A percentile compares a stretch with the other conserved stretches of the same genome.
Evolutionary conservation across 139 green algal genomes (phyloP).

Genomic region (Tetraselmis chui): DNA sequence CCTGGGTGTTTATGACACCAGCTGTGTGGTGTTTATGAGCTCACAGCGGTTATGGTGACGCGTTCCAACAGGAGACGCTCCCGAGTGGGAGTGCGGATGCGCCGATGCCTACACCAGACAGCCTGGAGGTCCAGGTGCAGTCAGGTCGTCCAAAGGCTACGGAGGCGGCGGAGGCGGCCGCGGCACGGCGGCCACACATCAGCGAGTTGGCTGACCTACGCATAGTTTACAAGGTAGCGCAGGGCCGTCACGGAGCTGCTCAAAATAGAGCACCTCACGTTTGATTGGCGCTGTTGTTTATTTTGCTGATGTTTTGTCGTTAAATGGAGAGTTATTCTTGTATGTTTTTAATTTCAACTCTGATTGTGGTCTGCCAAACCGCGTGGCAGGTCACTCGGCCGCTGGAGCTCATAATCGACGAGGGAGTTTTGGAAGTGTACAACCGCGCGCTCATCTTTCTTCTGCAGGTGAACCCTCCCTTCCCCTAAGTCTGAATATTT

Average conservation of each 20-base stretch:
- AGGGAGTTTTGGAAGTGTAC: constrained; percentile 25
- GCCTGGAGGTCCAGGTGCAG: constrained; percentile 16
- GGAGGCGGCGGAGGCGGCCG: neutral
- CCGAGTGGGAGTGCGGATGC: constrained; percentile 6
- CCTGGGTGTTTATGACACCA: too few relatives aligned
- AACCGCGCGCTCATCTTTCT: constrained; percentile 34
- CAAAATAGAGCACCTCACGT: neutral
- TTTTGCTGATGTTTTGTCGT: neutral
- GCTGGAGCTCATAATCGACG: constrained; percentile 19
- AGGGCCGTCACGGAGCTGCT: constrained; percentile 16
- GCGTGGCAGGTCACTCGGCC: constrained; percentile 23
- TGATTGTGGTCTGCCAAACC: too few relatives aligned
- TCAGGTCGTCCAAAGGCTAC: neutral
- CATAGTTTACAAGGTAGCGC: neutral
- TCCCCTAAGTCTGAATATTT: neutral
- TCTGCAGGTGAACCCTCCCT: constrained; percentile 18
- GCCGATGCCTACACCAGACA: constrained; percentile 12
- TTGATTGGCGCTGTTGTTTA: neutral
- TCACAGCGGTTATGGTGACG: too few relatives aligned
- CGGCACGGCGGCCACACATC: neutral
- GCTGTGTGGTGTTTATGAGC: too few relatives aligned
- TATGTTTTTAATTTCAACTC: too few relatives aligned
- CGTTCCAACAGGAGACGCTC: constrained; percentile 15
- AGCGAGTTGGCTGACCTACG: neutral
- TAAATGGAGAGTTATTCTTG: neutral